phyloP scores from a whole-genome alignment of 345 rosid genomes.

The Kandelia obovata region DNA sequence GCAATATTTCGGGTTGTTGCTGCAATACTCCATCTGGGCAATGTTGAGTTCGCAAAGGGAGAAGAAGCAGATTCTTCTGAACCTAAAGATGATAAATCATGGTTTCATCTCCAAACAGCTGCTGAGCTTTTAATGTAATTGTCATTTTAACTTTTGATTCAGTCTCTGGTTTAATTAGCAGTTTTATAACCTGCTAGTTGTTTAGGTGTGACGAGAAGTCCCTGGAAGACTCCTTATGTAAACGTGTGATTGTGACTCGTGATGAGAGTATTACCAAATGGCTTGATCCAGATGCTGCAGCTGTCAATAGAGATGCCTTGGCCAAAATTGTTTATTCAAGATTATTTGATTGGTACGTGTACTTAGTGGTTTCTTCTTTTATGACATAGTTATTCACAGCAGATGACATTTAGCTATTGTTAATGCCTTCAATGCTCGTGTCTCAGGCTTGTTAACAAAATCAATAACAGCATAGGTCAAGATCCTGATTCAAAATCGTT shows the following conservation, averaged over 20 bases:
- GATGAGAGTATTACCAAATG: conserved; percentile 94
- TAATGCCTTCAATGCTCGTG: background rate
- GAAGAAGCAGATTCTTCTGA: conserved; percentile 77
- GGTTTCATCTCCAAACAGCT: conserved; percentile 73
- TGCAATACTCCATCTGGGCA: conserved; percentile 90
- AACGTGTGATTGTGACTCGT: conserved; percentile 91
- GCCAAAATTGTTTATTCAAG: conserved; percentile 90
- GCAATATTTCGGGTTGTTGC: conserved; percentile 92
- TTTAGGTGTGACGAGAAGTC: conserved; percentile 85
- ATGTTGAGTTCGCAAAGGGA: conserved; percentile 86
- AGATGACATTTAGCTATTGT: background rate
- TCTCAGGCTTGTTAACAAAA: conserved; percentile 87
- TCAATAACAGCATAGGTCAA: conserved; percentile 90
- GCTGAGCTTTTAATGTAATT: conserved; percentile 83
- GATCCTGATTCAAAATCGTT: conserved; percentile 81
- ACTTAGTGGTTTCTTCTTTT: conserved; percentile 4
- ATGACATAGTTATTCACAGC: background rate
- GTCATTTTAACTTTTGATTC: conserved; percentile 1
- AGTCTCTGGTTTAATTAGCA: conserved; percentile 9
- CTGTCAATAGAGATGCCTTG: conserved; percentile 83
- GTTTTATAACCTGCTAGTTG: conserved; percentile 16
- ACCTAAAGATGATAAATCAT: conserved; percentile 84
- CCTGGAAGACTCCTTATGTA: conserved; percentile 94
- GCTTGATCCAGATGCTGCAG: conserved; percentile 87
- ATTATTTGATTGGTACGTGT: conserved; percentile 87